Conservation (phyloP, 306 rosid species). For the Castanea sativa region DNA sequence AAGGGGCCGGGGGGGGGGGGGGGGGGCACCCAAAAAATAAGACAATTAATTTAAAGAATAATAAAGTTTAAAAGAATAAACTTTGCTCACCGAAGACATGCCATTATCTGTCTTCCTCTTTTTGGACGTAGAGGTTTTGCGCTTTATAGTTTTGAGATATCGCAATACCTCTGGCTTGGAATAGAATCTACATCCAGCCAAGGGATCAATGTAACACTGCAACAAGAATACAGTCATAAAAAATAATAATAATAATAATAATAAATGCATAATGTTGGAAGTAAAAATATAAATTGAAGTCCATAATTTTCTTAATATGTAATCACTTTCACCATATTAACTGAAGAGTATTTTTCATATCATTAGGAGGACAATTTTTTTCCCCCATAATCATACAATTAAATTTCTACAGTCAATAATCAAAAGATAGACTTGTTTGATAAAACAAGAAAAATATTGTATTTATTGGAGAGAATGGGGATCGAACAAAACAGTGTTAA, state of each 20-base stretch:
- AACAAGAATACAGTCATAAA: constrained; percentile 23
- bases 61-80: constrained; percentile 31
- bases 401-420: too few species aligned
- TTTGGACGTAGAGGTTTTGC: constrained; percentile 26
- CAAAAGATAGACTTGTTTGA: too few species aligned
- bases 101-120: constrained; percentile 28
- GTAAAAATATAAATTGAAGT: constrained; percentile 6
- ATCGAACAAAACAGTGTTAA: too few species aligned
- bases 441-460: too few species aligned
- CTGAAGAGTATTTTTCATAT: too few species aligned
- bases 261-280: constrained; percentile 8
- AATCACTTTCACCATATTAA: background rate
- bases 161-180: constrained; percentile 84
- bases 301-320: constrained; percentile 5
- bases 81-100: constrained; percentile 40
- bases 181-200: constrained; percentile 56
- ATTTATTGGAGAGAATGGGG: too few species aligned
- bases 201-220: constrained; percentile 79
- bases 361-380: too few species aligned
- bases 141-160: constrained; percentile 53
- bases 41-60: constrained; percentile 1
- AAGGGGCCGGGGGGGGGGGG: background rate
- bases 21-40: background rate
- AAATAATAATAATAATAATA: background rate
- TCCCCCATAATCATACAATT: too few species aligned